Evolutionary conservation across 2,329 filamentous ascomycete species (phyloP).

Genomic region (Epichloe typhina): DNA sequence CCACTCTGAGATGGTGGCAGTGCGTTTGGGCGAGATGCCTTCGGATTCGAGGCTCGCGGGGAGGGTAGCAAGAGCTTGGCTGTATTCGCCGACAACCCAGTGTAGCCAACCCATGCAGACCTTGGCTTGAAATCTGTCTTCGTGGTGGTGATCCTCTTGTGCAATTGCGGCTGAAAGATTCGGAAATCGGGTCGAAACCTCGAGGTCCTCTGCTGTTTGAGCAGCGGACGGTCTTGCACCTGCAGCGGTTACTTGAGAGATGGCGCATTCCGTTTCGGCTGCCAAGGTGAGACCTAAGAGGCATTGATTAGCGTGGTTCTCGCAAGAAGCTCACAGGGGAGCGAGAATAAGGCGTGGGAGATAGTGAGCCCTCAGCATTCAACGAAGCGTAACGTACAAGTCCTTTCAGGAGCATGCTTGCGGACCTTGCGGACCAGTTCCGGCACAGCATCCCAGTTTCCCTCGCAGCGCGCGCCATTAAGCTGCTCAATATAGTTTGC

Average conservation of each 20-base stretch:
- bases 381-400: slow-evolving; percentile 47
- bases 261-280: slow-evolving; percentile 54
- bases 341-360: not conserved
- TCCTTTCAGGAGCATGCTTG: slow-evolving; percentile 78
- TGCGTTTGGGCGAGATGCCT: slow-evolving; percentile 36
- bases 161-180: slow-evolving; percentile 45
- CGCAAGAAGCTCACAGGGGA: not conserved
- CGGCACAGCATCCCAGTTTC: slow-evolving; percentile 73
- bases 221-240: slow-evolving; percentile 29
- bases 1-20: slow-evolving; percentile 54
- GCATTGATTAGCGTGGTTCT: not conserved
- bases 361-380: not conserved
- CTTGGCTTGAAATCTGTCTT: slow-evolving; percentile 63
- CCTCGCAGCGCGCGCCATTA: slow-evolving; percentile 77
- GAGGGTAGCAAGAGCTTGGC: slow-evolving; percentile 44
- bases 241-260: slow-evolving; percentile 39
- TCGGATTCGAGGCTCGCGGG: slow-evolving; percentile 49
- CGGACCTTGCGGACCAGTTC: slow-evolving; percentile 86
- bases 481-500: slow-evolving; percentile 69
- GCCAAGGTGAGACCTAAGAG: slow-evolving; percentile 52
- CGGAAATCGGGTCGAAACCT: slow-evolving; percentile 31
- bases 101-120: slow-evolving; percentile 79
- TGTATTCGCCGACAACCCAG: slow-evolving; percentile 61
- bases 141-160: slow-evolving; percentile 35
- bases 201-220: slow-evolving; percentile 29